Conservation (phyloP, 2,329 filamentous ascomycete genomes). For the Macrophomina phaseolina region DNA sequence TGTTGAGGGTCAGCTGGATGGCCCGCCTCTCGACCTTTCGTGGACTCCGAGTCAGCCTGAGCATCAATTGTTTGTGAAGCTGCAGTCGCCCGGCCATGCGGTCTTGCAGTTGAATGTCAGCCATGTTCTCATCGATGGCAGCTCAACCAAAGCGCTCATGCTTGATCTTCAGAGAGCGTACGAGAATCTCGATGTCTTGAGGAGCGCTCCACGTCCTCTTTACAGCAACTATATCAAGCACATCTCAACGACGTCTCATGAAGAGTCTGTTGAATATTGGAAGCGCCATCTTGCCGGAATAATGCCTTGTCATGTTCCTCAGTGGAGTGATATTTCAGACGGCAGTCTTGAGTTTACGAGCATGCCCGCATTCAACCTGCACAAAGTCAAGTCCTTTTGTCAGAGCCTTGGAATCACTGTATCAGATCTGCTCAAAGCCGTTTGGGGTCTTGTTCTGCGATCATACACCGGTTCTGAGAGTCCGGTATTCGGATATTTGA, state of each 20-base stretch:
- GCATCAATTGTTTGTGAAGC: constrained; percentile 35
- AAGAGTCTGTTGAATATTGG: constrained; percentile 40
- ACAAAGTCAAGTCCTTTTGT: constrained; percentile 41
- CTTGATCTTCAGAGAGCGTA: constrained; percentile 55
- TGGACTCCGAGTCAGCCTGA: constrained; percentile 43
- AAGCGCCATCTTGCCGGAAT: constrained; percentile 43
- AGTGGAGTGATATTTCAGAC: constrained; percentile 31
- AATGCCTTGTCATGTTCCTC: constrained; percentile 49
- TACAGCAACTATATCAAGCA: constrained; percentile 47
- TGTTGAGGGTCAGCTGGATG: constrained; percentile 19
- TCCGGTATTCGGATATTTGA: constrained; percentile 46
- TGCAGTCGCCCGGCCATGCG: background rate
- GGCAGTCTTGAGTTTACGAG: constrained; percentile 33
- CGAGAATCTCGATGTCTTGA: constrained; percentile 42
- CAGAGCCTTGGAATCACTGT: constrained; percentile 53
- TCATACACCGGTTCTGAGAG: constrained; percentile 39
- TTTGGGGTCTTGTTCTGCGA: constrained; percentile 43
- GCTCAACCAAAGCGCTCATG: constrained; percentile 56
- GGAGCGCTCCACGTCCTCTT: constrained; percentile 41
- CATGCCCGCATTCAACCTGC: constrained; percentile 8
- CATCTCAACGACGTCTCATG: constrained; percentile 34
- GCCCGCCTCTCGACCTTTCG: constrained; percentile 30
- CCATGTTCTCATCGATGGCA: constrained; percentile 59
- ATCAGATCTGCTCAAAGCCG: constrained; percentile 52
- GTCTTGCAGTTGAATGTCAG: constrained; percentile 54